Percentiles rank a stretch among this genome's conserved stretches.
Conservation (phyloP, 495 filamentous ascomycete species). For the Penicillium parvum region DNA sequence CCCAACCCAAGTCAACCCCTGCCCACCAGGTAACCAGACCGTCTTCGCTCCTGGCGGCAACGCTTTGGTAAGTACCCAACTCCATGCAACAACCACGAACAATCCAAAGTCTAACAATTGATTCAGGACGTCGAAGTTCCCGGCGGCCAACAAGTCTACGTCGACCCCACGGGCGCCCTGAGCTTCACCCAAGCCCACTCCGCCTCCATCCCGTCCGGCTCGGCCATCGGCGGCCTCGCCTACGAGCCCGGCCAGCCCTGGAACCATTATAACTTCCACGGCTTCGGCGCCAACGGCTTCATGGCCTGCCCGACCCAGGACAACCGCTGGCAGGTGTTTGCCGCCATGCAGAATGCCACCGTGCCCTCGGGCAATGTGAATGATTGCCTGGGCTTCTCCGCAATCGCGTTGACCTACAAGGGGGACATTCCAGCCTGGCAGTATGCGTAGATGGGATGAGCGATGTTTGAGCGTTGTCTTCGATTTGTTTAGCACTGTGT, state of each 20-base stretch:
- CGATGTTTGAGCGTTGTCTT: neutral
- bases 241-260: slow-evolving; percentile 24
- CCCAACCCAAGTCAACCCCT: slow-evolving; percentile 23
- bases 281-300: slow-evolving; percentile 33
- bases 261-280: slow-evolving; percentile 27
- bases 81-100: neutral
- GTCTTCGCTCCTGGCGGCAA: slow-evolving; percentile 36
- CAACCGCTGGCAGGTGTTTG: slow-evolving; percentile 44
- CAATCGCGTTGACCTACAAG: slow-evolving; percentile 25
- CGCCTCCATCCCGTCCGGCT: slow-evolving; percentile 50
- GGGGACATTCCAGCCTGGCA: slow-evolving; percentile 37
- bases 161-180: slow-evolving; percentile 51
- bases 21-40: slow-evolving; percentile 43
- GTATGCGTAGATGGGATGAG: slow-evolving; percentile 28
- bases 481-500: neutral
- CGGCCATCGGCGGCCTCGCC: slow-evolving; percentile 41
- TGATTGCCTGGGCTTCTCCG: slow-evolving; percentile 41
- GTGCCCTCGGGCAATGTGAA: slow-evolving; percentile 34
- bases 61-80: slow-evolving; percentile 25
- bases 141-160: slow-evolving; percentile 62
- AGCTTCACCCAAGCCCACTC: slow-evolving; percentile 60
- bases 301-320: slow-evolving; percentile 42
- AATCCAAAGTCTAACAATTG: neutral
- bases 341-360: slow-evolving; percentile 32
- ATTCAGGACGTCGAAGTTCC: slow-evolving; percentile 51